A percentile compares a stretch with the other conserved stretches of the same genome.
Conservation (phyloP, 2,329 filamentous ascomycete species). For the Colletotrichum chlorophyti region DNA sequence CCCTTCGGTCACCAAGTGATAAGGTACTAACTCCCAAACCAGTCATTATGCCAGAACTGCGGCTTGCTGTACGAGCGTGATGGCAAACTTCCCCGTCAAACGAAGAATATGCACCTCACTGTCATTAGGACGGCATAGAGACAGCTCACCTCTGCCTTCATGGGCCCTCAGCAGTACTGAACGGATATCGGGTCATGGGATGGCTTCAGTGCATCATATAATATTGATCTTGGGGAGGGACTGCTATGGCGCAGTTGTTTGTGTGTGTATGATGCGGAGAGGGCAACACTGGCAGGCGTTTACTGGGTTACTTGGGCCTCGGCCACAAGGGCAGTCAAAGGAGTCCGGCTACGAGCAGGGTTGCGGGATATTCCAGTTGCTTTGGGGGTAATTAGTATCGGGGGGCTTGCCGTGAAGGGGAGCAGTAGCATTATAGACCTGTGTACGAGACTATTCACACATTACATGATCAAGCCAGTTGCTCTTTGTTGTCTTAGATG, state of each 20-base stretch:
- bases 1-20: constrained; percentile 30
- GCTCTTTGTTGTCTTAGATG: too few relatives aligned
- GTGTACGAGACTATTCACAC: constrained; percentile 3
- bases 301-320: constrained; percentile 18
- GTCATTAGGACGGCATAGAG: constrained; percentile 24
- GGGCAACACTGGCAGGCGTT: constrained; percentile 20
- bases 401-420: background rate
- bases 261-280: constrained; percentile 20
- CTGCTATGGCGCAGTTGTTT: background rate
- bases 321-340: constrained; percentile 20
- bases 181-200: background rate
- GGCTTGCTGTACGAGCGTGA: constrained; percentile 89
- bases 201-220: constrained; percentile 36
- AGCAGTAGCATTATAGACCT: constrained; percentile 8
- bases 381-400: constrained; percentile 21
- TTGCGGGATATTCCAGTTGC: constrained; percentile 24
- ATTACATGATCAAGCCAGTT: too few relatives aligned
- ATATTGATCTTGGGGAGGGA: constrained; percentile 34
- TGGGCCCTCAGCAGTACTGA: background rate
- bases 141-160: background rate
- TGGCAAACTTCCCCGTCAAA: constrained; percentile 70
- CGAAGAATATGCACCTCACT: constrained; percentile 29
- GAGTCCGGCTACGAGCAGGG: constrained; percentile 24
- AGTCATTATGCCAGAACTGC: constrained; percentile 94
- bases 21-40: background rate